A percentile compares a stretch with the other conserved stretches of the same genome.
Evolutionary conservation across 345 rosid species (phyloP).

Genomic region (Physaria fendleri): DNA sequence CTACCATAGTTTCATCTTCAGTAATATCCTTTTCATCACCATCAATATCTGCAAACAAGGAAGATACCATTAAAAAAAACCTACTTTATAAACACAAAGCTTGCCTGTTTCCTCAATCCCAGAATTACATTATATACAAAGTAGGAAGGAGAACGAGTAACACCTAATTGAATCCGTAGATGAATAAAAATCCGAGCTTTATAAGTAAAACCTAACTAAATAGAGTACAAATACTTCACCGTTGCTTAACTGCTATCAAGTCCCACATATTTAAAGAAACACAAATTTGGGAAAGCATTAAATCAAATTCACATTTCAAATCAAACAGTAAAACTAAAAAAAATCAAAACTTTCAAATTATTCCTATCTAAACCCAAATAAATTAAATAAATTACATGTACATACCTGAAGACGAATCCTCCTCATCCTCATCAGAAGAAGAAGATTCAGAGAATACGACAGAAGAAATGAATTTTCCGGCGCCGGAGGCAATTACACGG

Average conservation of each 20-base stretch:
- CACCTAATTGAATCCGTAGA: background rate
- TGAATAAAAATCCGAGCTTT: background rate
- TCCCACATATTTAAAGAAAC: slow-evolving; percentile 10
- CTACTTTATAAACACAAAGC: background rate
- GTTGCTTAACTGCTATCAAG: background rate
- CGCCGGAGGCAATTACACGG: slow-evolving; percentile 67
- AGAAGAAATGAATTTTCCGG: slow-evolving; percentile 59
- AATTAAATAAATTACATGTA: too few species aligned
- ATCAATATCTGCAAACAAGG: slow-evolving; percentile 41
- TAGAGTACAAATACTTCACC: slow-evolving; percentile 1
- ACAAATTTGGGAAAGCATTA: slow-evolving; percentile 4
- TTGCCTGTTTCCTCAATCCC: background rate
- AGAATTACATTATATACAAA: background rate
- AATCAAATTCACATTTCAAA: slow-evolving; percentile 5
- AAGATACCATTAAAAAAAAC: background rate
- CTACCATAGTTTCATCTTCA: too few species aligned
- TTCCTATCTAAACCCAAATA: background rate
- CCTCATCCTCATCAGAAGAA: slow-evolving; percentile 47
- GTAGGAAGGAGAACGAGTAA: background rate
- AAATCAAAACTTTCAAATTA: background rate
- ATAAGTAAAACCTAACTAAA: background rate
- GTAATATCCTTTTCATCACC: too few species aligned
- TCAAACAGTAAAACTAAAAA: background rate
- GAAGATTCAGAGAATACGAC: slow-evolving; percentile 58
- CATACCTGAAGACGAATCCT: slow-evolving; percentile 46